Conservation (phyloP, 768 basidiomycete genomes). For the Serpula lacrymans region DNA sequence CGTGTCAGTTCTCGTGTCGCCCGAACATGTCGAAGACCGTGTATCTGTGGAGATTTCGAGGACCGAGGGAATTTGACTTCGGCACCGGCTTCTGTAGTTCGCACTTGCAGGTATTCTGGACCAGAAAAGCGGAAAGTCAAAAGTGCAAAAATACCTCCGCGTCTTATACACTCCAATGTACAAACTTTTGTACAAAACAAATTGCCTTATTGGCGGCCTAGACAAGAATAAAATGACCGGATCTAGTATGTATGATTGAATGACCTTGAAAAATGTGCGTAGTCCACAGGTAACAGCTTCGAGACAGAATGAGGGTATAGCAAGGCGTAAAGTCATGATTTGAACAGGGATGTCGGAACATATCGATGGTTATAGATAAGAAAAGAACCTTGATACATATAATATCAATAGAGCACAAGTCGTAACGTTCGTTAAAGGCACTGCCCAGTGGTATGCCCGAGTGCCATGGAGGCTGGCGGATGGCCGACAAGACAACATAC, state of each 20-base stretch:
- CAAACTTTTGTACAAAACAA: slow-evolving; percentile 24
- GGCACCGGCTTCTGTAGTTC: no score
- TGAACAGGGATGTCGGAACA: slow-evolving; percentile 27
- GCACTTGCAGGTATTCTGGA: no score
- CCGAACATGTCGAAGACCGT: no score
- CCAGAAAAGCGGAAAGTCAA: no score
- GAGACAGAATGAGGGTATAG: slow-evolving; percentile 31
- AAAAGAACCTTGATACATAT: slow-evolving; percentile 13
- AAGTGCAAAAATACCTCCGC: no score
- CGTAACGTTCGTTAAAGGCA: slow-evolving; percentile 10
- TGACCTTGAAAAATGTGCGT: slow-evolving; percentile 16
- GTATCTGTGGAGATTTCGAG: no score
- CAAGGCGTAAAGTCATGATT: slow-evolving; percentile 19
- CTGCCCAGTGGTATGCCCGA: no score
- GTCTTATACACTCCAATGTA: no score
- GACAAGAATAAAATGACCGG: slow-evolving; percentile 8
- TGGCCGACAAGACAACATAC: no score
- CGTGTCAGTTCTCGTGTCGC: no score
- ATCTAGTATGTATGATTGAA: slow-evolving; percentile 15
- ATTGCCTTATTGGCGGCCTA: slow-evolving; percentile 7
- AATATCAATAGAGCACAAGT: slow-evolving; percentile 4
- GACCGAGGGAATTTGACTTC: no score
- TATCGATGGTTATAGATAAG: slow-evolving; percentile 27
- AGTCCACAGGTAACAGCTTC: slow-evolving; percentile 21
- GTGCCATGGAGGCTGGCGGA: no score